Conservation (phyloP, 805 yeast genomes). For the Kazachstania africana region DNA sequence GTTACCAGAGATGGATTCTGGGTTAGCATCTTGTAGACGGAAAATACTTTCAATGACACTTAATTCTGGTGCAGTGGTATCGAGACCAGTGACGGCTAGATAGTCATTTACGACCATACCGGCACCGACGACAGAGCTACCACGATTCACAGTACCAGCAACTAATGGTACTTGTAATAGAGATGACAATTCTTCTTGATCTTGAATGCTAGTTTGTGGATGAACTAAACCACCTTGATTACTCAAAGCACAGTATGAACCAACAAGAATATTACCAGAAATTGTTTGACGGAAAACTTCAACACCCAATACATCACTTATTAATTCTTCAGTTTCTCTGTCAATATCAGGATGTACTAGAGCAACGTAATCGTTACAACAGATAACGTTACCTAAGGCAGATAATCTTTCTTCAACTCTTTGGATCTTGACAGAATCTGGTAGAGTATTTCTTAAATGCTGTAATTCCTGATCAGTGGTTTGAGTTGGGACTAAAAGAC, state of each 20-base stretch:
- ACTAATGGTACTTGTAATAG: slow-evolving; percentile 93
- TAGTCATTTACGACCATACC: slow-evolving; percentile 98
- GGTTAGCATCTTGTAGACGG: slow-evolving; percentile 84
- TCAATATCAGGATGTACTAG: slow-evolving; percentile 98
- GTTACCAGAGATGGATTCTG: slow-evolving; percentile 73
- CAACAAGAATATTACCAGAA: slow-evolving; percentile 95
- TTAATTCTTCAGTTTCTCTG: slow-evolving; percentile 96
- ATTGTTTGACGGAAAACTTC: slow-evolving; percentile 98
- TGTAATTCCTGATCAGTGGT: slow-evolving; percentile 97
- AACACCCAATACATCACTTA: slow-evolving; percentile 95
- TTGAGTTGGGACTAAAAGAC: slow-evolving; percentile 90
- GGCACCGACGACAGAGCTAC: slow-evolving; percentile 95
- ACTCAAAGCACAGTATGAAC: slow-evolving; percentile 87
- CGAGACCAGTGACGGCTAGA: slow-evolving; percentile 93
- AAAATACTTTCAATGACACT: slow-evolving; percentile 94
- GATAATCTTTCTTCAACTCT: slow-evolving; percentile 96
- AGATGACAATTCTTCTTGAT: slow-evolving; percentile 94
- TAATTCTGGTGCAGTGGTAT: slow-evolving; percentile 96
- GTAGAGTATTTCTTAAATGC: slow-evolving; percentile 92
- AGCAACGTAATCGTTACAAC: slow-evolving; percentile 98
- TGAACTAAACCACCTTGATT: slow-evolving; percentile 98
- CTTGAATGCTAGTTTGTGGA: slow-evolving; percentile 94
- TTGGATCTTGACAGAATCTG: slow-evolving; percentile 90
- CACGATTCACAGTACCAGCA: slow-evolving; percentile 97
- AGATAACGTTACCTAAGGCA: slow-evolving; percentile 94